These are phyloP conservation scores for Cercospora sojina DNA, from an alignment of 2,329 filamentous ascomycete species.

Conservation along the genomic window DNA sequence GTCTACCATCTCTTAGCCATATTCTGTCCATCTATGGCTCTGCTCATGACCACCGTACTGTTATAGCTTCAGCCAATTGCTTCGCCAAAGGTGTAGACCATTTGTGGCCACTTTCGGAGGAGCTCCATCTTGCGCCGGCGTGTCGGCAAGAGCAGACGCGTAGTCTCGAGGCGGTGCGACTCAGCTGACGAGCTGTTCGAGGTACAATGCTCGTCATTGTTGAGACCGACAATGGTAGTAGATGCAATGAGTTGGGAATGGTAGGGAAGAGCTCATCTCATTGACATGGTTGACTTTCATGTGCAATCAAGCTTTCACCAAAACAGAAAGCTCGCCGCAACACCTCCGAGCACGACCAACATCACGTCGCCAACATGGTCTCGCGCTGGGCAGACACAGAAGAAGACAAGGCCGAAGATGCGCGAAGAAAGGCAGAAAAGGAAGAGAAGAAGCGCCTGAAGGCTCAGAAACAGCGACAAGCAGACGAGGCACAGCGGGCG, in stretches of 20 bases:
- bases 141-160: conserved; percentile 14
- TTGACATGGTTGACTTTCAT: conserved; percentile 15
- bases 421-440: conserved; percentile 74
- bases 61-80: conserved; percentile 80
- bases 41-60: conserved; percentile 52
- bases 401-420: conserved; percentile 73
- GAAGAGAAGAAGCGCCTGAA: conserved; percentile 85
- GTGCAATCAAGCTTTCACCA: background rate
- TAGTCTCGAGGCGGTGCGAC: conserved; percentile 20
- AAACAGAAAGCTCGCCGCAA: conserved; percentile 2
- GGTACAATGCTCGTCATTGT: conserved; percentile 34
- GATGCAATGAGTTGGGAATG: background rate
- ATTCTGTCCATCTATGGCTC: background rate
- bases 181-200: conserved; percentile 27
- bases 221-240: background rate
- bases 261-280: background rate
- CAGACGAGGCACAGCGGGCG: conserved; percentile 52
- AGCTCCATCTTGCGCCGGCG: conserved; percentile 44
- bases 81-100: conserved; percentile 95
- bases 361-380: conserved; percentile 29
- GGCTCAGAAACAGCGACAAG: conserved; percentile 72
- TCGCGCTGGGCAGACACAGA: conserved; percentile 89
- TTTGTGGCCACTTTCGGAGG: conserved; percentile 44
- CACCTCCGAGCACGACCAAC: conserved; percentile 3
- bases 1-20: conserved; percentile 49